phyloP scores from a whole-genome alignment of 179 eudicot species.

The Vitellaria paradoxa region DNA sequence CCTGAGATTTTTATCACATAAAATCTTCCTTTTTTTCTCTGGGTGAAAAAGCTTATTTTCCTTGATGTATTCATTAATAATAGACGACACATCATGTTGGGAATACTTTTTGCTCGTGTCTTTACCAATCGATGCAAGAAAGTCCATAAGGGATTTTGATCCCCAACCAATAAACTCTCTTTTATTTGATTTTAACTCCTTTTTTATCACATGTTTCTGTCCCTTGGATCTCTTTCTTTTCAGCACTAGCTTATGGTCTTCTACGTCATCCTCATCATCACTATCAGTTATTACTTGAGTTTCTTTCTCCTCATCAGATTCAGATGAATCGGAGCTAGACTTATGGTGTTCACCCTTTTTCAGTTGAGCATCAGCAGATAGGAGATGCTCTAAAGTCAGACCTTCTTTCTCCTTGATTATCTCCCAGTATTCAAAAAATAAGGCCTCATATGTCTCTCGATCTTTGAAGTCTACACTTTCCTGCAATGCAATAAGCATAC shows the following conservation, averaged over 20 bases:
- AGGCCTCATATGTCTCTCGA: conserved; percentile 67
- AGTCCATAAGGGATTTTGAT: conserved; percentile 56
- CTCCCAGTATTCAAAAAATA: conserved; percentile 84
- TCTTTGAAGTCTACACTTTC: conserved; percentile 72
- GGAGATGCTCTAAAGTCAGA: conserved; percentile 40
- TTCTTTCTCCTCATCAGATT: conserved; percentile 37
- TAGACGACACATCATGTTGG: conserved; percentile 43
- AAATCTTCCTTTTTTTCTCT: conserved; percentile 44
- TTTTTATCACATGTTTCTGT: conserved; percentile 14
- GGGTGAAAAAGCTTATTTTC: conserved; percentile 52
- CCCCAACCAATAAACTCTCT: conserved; percentile 70
- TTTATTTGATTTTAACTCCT: conserved; percentile 29
- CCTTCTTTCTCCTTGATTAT: conserved; percentile 60
- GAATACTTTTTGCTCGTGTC: conserved; percentile 37
- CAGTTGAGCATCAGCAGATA: conserved; percentile 42
- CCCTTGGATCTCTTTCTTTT: conserved; percentile 31
- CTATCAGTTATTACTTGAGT: conserved; percentile 26
- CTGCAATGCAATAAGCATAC: conserved; percentile 38
- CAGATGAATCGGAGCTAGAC: conserved; percentile 36
- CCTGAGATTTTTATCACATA: conserved; percentile 56
- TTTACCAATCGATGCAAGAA: conserved; percentile 64
- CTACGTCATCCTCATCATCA: conserved; percentile 17
- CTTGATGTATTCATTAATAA: conserved; percentile 42
- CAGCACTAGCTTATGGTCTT: conserved; percentile 18
- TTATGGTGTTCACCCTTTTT: conserved; percentile 31